Evolutionary conservation across 371 early-diverging fungal species (phyloP).

Genomic region (Mortierella sp.): DNA sequence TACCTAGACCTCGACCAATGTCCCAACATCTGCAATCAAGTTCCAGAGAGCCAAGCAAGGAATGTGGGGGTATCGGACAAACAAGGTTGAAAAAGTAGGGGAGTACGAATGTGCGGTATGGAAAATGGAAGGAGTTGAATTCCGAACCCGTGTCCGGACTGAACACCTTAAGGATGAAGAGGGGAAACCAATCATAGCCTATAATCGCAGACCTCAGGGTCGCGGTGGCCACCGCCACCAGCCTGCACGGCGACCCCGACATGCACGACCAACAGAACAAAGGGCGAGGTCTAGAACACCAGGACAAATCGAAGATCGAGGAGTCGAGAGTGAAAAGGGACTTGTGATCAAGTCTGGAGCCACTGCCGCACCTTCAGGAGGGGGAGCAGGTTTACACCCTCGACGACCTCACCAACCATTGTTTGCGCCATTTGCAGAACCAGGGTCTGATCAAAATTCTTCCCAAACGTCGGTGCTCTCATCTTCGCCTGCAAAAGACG

Average conservation of each 20-base stretch:
- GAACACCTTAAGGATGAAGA: conserved; percentile 49
- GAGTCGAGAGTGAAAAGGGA: background rate
- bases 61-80: conserved; percentile 46
- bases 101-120: conserved; percentile 52
- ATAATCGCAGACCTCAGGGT: conserved; percentile 8
- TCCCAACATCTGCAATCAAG: conserved; percentile 50
- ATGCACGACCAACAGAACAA: no score
- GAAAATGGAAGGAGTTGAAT: conserved; percentile 54
- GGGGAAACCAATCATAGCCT: conserved; percentile 29
- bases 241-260: conserved; percentile 4
- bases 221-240: conserved; percentile 6
- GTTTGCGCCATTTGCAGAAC: conserved; percentile 29
- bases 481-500: background rate
- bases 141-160: conserved; percentile 42
- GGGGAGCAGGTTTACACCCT: conserved; percentile 11
- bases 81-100: conserved; percentile 49
- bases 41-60: conserved; percentile 50
- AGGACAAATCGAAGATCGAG: conserved; percentile 5
- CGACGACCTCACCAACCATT: conserved; percentile 31
- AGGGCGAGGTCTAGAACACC: conserved; percentile 1
- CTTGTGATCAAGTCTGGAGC: background rate
- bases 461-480: no score
- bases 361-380: background rate
- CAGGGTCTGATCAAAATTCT: background rate
- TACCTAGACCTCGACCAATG: conserved; percentile 42